These are phyloP conservation scores for Diversispora eburnea DNA, from an alignment of 192 early-diverging fungal genomes.

Conservation along the genomic window DNA sequence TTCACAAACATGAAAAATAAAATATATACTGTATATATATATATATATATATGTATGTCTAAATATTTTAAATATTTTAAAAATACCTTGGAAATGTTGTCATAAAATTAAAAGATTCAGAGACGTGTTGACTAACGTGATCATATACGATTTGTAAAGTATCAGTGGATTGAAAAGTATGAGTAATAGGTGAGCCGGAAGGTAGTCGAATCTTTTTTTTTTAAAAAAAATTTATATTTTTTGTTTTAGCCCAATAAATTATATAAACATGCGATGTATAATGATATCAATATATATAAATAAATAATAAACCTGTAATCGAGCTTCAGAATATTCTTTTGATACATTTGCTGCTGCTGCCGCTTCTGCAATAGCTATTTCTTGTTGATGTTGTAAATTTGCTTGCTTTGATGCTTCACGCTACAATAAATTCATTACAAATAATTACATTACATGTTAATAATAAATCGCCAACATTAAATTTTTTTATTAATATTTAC, in stretches of 20 bases:
- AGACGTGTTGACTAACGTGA: constrained; percentile 47
- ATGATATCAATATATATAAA: neutral
- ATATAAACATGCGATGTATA: neutral
- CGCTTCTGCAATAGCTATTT: constrained; percentile 26
- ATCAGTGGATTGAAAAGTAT: constrained; percentile 59
- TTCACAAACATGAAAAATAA: neutral
- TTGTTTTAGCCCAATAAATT: too few relatives aligned
- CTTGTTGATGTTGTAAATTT: constrained; percentile 30
- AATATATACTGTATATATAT: too few relatives aligned
- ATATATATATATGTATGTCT: neutral
- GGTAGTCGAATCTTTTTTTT: constrained; percentile 8
- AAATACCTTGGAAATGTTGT: constrained; percentile 65
- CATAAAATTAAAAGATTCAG: constrained; percentile 57
- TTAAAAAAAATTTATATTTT: too few relatives aligned
- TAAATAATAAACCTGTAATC: constrained; percentile 64
- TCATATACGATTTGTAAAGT: constrained; percentile 58
- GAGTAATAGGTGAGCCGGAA: constrained; percentile 45
- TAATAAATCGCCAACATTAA: neutral
- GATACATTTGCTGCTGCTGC: constrained; percentile 36
- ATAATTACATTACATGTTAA: constrained; percentile 21
- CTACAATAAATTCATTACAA: constrained; percentile 29
- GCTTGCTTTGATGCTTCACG: constrained; percentile 29
- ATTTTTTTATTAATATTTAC: constrained; percentile 36
- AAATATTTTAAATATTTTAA: neutral
- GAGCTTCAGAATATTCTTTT: constrained; percentile 70